phyloP scores from a whole-genome alignment of 352 stramenopile genomes.

The Thraustochytrium striatum region DNA sequence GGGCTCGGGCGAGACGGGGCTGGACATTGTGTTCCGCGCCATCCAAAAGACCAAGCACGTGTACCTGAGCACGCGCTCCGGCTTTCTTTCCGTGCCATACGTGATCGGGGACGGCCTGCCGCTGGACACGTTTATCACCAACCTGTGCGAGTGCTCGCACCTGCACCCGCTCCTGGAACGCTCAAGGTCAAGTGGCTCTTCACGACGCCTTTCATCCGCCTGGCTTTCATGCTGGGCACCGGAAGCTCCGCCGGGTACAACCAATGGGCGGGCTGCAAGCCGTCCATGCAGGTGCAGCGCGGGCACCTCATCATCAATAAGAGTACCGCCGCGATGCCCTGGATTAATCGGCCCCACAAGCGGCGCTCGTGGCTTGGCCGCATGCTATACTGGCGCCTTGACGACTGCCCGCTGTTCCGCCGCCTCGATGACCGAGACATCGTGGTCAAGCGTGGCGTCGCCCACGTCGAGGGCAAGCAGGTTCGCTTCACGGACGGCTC shows the following conservation, averaged over 20 bases:
- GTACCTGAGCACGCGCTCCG: neutral
- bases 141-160: neutral
- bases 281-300: neutral
- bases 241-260: neutral
- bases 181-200: constrained; percentile 12
- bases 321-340: neutral
- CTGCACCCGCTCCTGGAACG: neutral
- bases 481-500: neutral
- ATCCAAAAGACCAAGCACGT: neutral
- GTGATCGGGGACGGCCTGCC: neutral
- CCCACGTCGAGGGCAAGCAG: neutral
- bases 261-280: neutral
- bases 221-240: neutral
- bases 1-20: neutral
- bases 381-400: neutral
- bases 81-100: neutral
- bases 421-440: neutral
- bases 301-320: neutral
- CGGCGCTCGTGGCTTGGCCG: neutral
- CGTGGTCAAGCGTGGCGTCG: neutral
- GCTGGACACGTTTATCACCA: neutral
- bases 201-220: neutral
- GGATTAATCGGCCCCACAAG: neutral
- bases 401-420: neutral
- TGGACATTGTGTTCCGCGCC: neutral